phyloP scores from a whole-genome alignment of 1,284 basidiomycete species.

The Mycocalia duriaeana region DNA sequence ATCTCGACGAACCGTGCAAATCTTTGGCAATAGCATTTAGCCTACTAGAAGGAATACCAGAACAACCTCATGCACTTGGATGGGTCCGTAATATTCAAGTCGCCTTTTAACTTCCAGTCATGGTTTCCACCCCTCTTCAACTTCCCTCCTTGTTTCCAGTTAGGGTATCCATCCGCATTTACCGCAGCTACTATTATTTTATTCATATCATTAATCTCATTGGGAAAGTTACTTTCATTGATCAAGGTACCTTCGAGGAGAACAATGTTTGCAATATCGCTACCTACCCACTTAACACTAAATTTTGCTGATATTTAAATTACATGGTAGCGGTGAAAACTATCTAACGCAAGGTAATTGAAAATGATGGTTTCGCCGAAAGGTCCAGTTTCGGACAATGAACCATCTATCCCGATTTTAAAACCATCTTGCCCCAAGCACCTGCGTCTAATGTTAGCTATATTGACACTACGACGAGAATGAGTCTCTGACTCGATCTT shows the following conservation, averaged over 20 bases:
- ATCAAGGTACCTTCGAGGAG: constrained; percentile 47
- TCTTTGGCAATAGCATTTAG: constrained; percentile 12
- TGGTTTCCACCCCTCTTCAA: constrained; percentile 67
- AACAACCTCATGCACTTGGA: constrained; percentile 34
- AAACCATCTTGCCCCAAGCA: too few relatives aligned
- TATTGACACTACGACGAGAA: too few relatives aligned
- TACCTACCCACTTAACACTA: constrained; percentile 63
- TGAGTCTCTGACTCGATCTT: too few relatives aligned
- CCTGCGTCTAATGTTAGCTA: too few relatives aligned
- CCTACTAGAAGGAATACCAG: neutral
- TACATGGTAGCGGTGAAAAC: too few relatives aligned
- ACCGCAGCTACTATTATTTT: constrained; percentile 53
- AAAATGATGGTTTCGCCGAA: too few relatives aligned
- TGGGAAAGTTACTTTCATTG: neutral
- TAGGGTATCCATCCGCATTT: too few relatives aligned
- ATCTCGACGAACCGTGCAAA: constrained; percentile 69
- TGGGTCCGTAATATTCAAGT: constrained; percentile 49
- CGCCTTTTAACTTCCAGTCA: constrained; percentile 48
- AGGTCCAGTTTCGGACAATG: too few relatives aligned
- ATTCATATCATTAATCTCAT: neutral
- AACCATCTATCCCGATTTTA: too few relatives aligned
- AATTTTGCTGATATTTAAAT: too few relatives aligned
- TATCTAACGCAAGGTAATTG: too few relatives aligned
- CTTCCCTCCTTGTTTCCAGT: too few relatives aligned
- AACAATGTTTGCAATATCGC: constrained; percentile 61